Conservation (phyloP, 2,329 filamentous ascomycete genomes). For the Erysiphe pulchra region DNA sequence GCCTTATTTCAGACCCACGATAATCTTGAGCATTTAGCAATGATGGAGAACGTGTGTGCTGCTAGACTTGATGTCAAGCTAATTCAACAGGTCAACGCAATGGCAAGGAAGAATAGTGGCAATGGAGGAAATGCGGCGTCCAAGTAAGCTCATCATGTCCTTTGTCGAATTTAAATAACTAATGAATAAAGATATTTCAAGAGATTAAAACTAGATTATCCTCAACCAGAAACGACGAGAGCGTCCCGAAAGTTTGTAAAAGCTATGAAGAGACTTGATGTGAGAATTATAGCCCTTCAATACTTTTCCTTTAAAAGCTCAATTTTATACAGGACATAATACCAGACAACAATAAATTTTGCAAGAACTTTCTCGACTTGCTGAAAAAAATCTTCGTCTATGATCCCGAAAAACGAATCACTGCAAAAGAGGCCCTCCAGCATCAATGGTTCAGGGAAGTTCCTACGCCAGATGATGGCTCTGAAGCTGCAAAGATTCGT, state of each 20-base stretch:
- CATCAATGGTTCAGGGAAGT: conserved; percentile 44
- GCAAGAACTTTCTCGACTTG: conserved; percentile 36
- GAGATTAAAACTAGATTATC: conserved; percentile 37
- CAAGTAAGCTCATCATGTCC: conserved; percentile 26
- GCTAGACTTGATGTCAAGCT: conserved; percentile 30
- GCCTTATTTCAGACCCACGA: conserved; percentile 49
- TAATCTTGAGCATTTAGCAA: conserved; percentile 46
- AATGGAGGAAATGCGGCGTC: conserved; percentile 28
- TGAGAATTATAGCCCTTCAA: conserved; percentile 16
- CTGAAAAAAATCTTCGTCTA: conserved; percentile 43
- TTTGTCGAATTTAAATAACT: conserved; percentile 5
- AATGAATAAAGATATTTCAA: conserved; percentile 35
- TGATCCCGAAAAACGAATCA: conserved; percentile 37
- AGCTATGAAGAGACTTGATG: conserved; percentile 42
- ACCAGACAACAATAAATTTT: conserved; percentile 29
- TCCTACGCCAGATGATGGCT: conserved; percentile 37
- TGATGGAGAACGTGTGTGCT: conserved; percentile 47
- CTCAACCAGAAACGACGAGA: conserved; percentile 33
- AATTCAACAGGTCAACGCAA: conserved; percentile 29
- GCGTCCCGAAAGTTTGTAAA: conserved; percentile 41
- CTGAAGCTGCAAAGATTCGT: conserved; percentile 39
- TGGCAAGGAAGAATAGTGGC: conserved; percentile 27
- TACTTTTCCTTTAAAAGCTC: not conserved
- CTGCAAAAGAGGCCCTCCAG: conserved; percentile 36
- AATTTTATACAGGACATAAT: conserved; percentile 31